Conservation (phyloP, 768 basidiomycete species). For the Lactarius pseudohatsudake region DNA sequence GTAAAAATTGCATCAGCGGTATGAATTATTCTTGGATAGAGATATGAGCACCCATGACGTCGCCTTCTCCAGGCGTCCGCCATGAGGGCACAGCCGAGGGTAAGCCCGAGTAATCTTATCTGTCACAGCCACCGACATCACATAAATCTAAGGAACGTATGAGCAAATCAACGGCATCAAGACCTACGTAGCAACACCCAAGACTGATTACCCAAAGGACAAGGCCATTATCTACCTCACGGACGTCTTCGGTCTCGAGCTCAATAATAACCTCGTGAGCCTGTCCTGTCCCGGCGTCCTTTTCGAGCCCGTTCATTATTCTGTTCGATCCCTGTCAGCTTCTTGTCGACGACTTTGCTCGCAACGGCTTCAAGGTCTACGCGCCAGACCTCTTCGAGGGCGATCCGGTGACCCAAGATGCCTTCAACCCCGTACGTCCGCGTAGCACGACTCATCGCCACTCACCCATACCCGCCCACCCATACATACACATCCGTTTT, state of each 20-base stretch:
- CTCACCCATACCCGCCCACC: not conserved
- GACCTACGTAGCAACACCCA: slow-evolving; percentile 45
- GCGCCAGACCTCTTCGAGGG: slow-evolving; percentile 28
- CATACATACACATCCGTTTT: not conserved
- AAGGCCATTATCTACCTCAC: slow-evolving; percentile 45
- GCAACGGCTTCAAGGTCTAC: slow-evolving; percentile 38
- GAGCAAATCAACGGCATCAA: slow-evolving; percentile 40
- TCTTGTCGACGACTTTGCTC: slow-evolving; percentile 46
- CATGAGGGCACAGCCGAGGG: slow-evolving; percentile 41
- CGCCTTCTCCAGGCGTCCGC: slow-evolving; percentile 33
- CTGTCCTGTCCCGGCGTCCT: not conserved
- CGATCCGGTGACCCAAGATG: slow-evolving; percentile 33
- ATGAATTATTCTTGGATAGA: slow-evolving; percentile 8
- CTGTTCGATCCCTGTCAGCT: slow-evolving; percentile 33
- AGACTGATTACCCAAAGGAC: slow-evolving; percentile 41
- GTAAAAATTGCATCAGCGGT: slow-evolving; percentile 59
- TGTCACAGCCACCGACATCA: not conserved
- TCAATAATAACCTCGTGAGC: slow-evolving; percentile 38
- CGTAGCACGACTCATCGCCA: not conserved
- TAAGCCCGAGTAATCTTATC: slow-evolving; percentile 21
- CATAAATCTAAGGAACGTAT: slow-evolving; percentile 33
- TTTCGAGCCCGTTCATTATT: not conserved
- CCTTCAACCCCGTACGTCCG: slow-evolving; percentile 23
- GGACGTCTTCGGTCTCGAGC: slow-evolving; percentile 40
- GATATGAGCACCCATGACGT: not conserved